Percentiles rank a stretch among this genome's conserved stretches.
Conservation (phyloP, 208 protist genomes). For the Crithidia bombi region DNA sequence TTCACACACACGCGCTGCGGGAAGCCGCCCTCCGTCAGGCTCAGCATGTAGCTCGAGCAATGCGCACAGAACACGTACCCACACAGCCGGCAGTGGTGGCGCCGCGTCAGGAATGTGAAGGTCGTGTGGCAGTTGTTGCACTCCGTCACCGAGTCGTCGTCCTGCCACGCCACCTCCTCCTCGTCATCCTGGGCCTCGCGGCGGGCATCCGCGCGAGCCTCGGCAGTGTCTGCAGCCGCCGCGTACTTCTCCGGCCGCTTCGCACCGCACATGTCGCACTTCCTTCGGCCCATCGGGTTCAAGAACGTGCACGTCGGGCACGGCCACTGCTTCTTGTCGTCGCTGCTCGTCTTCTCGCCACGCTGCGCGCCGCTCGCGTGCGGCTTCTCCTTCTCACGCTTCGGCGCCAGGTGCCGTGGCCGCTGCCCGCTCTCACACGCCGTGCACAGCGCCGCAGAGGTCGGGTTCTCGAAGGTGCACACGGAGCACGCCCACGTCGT, state of each 20-base stretch:
- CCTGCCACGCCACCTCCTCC: conserved; percentile 80
- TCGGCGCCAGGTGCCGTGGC: conserved; percentile 49
- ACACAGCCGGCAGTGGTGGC: conserved; percentile 86
- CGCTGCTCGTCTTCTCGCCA: conserved; percentile 6
- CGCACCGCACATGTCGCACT: conserved; percentile 80
- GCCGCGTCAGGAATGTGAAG: conserved; percentile 72
- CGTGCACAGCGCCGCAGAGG: conserved; percentile 51
- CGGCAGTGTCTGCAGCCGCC: conserved; percentile 22
- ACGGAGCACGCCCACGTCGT: conserved; percentile 74
- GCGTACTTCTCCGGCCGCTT: conserved; percentile 55
- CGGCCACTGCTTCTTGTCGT: conserved; percentile 55
- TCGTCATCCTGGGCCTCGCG: conserved; percentile 58
- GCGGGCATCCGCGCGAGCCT: conserved; percentile 32
- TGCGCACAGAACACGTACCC: conserved; percentile 85
- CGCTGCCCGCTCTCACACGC: conserved; percentile 82
- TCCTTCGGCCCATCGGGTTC: conserved; percentile 48
- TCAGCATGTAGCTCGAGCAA: conserved; percentile 63
- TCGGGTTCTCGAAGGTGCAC: conserved; percentile 79
- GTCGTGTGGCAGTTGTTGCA: conserved; percentile 78
- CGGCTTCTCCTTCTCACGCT: conserved; percentile 9
- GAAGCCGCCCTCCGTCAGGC: conserved; percentile 45
- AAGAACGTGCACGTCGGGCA: conserved; percentile 76
- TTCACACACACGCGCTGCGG: conserved; percentile 65
- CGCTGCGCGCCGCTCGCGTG: not conserved
- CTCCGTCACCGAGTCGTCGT: conserved; percentile 64